Conservation (phyloP, 495 filamentous ascomycete genomes). For the Tuber microsphaerosporum region DNA sequence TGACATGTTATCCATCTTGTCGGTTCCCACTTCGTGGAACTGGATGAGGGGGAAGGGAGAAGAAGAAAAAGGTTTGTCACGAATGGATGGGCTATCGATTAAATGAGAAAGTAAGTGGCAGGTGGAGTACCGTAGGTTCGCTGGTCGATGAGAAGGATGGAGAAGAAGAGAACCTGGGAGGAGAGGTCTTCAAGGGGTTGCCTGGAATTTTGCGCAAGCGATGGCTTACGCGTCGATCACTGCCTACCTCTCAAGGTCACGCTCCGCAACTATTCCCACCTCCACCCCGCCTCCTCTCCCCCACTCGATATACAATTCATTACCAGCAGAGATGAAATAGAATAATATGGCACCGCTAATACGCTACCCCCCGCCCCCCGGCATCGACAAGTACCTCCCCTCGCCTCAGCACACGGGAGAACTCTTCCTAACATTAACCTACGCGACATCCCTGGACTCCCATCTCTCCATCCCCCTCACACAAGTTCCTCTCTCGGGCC, state of each 20-base stretch:
- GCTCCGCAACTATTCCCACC: not conserved
- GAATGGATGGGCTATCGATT: not conserved
- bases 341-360: not conserved
- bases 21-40: conserved; percentile 1
- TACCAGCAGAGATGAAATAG: not conserved
- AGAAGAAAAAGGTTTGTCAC: not conserved
- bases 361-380: not conserved
- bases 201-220: not conserved
- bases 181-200: not conserved
- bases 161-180: not conserved
- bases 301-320: not conserved
- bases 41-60: not conserved
- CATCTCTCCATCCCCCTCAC: conserved; percentile 67
- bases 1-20: conserved; percentile 29
- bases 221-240: not conserved
- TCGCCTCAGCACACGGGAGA: conserved; percentile 8
- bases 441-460: conserved; percentile 81
- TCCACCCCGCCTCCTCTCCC: not conserved
- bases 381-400: conserved; percentile 22
- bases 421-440: conserved; percentile 67
- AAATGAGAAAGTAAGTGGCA: not conserved
- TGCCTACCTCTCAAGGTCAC: not conserved
- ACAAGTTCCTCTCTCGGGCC: conserved; percentile 72
- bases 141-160: not conserved
- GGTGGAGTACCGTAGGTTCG: not conserved